Evolutionary conservation across 352 stramenopile genomes (phyloP), one percentile per base, ranked within the genome.

Genomic region (Globisporangium nodosum): DNA sequence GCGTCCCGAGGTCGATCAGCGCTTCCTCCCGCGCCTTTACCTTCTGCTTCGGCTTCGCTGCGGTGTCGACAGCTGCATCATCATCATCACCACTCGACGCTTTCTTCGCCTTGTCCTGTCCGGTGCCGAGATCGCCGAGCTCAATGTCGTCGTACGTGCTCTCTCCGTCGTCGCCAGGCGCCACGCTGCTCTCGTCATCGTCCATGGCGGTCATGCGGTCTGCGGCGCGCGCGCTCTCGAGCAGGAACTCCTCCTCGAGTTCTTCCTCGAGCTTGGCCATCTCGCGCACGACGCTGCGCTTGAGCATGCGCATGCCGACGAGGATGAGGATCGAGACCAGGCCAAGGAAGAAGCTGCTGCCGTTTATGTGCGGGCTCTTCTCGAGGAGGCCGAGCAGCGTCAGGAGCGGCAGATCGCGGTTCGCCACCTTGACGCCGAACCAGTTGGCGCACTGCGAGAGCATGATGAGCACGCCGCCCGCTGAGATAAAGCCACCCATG

Each of bases 401-500:
- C 37, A 88, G 61, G 47, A 92, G 77, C 42, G 89, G 68, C 40
- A 76, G 56, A 42, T 90, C 74, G 31, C 63, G 71, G 31, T 61
- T 76, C 15, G 68, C 54, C 20, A 93, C 67, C 11, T 73, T 70
- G 49, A 96, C 81, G 33, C 88, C 87, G 56, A 97, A 80, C 65
- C 88, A 85, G 56, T 92, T 89, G 42, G 87, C 87, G 31, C 91
- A 68, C 71, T 98, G 89, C 47, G 84, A 96, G 37, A 93, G 73
- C 53, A 89, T 93, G 75, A 98, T 98, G 59, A 97, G 85, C 56
- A 97, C 75, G 27, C 89, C 86, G 2, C 85, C 88, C 27, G 74
- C 90, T 18, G 82, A 92, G 46, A 94, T 94, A 66, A 98, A 98
- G 47, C 90, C 90, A 16, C 83, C 89, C 65, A 97, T 84, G 55